phyloP scores from a whole-genome alignment of 805 yeast genomes.

The Candida coquimbonensis region DNA sequence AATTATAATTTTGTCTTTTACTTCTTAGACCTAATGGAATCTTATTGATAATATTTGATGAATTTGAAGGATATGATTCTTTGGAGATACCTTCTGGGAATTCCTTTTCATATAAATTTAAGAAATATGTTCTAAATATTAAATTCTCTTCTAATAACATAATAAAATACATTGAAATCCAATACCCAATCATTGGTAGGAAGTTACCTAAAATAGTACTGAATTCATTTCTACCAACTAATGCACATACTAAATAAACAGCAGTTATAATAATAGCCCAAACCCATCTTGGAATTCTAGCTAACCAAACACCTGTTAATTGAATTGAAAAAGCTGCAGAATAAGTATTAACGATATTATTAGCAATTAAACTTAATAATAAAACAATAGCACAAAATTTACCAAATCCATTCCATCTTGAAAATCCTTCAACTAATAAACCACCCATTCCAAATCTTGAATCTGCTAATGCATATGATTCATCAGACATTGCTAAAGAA shows the following conservation, averaged over 20 bases:
- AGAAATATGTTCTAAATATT: slow-evolving; percentile 50
- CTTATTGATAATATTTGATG: not conserved
- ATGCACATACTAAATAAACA: slow-evolving; percentile 60
- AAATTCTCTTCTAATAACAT: slow-evolving; percentile 64
- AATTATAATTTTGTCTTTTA: slow-evolving; percentile 50
- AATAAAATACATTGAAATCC: slow-evolving; percentile 80
- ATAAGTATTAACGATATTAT: slow-evolving; percentile 74
- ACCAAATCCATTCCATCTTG: slow-evolving; percentile 70
- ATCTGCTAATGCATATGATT: slow-evolving; percentile 54
- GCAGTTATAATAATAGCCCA: slow-evolving; percentile 60
- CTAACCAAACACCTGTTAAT: slow-evolving; percentile 45
- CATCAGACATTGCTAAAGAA: slow-evolving; percentile 51
- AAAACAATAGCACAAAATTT: slow-evolving; percentile 65
- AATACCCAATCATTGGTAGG: slow-evolving; percentile 86
- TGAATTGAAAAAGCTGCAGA: slow-evolving; percentile 80
- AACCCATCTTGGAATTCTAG: slow-evolving; percentile 70
- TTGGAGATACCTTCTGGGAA: slow-evolving; percentile 24
- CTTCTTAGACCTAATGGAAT: slow-evolving; percentile 13
- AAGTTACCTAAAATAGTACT: slow-evolving; percentile 70
- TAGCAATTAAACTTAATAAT: slow-evolving; percentile 70
- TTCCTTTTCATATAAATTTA: slow-evolving; percentile 38
- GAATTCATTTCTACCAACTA: slow-evolving; percentile 71
- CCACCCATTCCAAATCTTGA: slow-evolving; percentile 67
- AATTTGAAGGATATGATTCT: not conserved
- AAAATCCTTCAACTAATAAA: slow-evolving; percentile 53